phyloP scores from a whole-genome alignment of 73 alveolate genomes.

The Tetrahymena thermophila region DNA sequence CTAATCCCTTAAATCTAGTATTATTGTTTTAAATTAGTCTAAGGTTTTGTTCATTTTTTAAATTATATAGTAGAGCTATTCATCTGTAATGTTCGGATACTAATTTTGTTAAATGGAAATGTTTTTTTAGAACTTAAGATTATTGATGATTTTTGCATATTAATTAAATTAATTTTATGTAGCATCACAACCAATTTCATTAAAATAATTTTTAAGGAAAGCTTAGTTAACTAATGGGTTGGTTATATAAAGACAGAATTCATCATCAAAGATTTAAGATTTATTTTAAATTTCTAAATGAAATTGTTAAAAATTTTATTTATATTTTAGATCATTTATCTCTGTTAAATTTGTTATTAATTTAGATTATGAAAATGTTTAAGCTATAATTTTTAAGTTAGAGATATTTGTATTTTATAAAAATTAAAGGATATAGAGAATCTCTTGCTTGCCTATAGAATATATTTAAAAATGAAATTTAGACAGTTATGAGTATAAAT shows the following conservation, averaged over 20 bases:
- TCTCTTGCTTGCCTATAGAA: not conserved
- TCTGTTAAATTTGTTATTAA: not conserved
- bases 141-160: not conserved
- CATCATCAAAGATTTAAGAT: not conserved
- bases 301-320: not conserved
- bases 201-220: not conserved
- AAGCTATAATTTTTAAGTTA: not conserved
- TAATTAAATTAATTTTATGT: not conserved
- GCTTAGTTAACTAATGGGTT: not conserved
- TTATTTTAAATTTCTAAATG: not conserved
- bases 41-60: not conserved
- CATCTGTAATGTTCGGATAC: not conserved
- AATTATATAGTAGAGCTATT: not conserved
- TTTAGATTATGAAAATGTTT: not conserved
- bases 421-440: not conserved
- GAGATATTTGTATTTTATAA: not conserved
- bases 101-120: not conserved
- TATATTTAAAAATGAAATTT: no score
- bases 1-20: not conserved
- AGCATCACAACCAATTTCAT: not conserved
- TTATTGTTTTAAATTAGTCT: not conserved
- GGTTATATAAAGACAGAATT: not conserved
- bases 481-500: not conserved
- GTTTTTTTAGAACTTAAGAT: not conserved
- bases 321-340: not conserved